Conservation (phyloP, 768 basidiomycete species). For the Leccinum pellstonianum region DNA sequence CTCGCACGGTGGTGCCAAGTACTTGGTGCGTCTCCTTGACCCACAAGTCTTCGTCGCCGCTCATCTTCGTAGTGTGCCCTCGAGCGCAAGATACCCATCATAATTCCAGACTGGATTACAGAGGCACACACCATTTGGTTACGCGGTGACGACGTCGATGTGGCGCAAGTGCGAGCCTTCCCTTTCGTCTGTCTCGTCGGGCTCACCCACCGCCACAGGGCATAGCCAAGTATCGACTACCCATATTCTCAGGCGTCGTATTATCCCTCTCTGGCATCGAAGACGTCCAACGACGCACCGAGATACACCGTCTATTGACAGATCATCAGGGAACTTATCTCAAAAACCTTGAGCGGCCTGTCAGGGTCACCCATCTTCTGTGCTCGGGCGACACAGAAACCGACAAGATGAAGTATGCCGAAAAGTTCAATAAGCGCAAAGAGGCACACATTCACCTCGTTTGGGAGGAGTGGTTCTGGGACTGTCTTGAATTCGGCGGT, state of each 20-base stretch:
- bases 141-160: slow-evolving; percentile 74
- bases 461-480: slow-evolving; percentile 99
- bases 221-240: slow-evolving; percentile 58
- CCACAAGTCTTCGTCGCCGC: not conserved
- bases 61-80: slow-evolving; percentile 66
- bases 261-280: slow-evolving; percentile 77
- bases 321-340: slow-evolving; percentile 65
- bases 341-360: slow-evolving; percentile 74
- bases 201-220: slow-evolving; percentile 42
- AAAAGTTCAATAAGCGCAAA: slow-evolving; percentile 65
- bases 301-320: slow-evolving; percentile 62
- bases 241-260: slow-evolving; percentile 67
- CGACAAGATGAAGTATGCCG: slow-evolving; percentile 77
- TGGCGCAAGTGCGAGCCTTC: slow-evolving; percentile 49
- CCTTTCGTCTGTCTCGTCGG: not conserved
- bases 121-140: slow-evolving; percentile 75
- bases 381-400: slow-evolving; percentile 66
- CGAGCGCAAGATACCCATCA: slow-evolving; percentile 75
- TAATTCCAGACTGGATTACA: slow-evolving; percentile 74
- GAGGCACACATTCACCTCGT: slow-evolving; percentile 77
- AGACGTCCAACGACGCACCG: slow-evolving; percentile 54
- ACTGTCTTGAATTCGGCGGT: slow-evolving; percentile 77
- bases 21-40: slow-evolving; percentile 50
- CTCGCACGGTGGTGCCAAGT: slow-evolving; percentile 84
- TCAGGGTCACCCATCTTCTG: slow-evolving; percentile 82